These are phyloP conservation scores for Globisporangium recalcitrans DNA, from an alignment of 352 stramenopile genomes.

Conservation along the genomic window DNA sequence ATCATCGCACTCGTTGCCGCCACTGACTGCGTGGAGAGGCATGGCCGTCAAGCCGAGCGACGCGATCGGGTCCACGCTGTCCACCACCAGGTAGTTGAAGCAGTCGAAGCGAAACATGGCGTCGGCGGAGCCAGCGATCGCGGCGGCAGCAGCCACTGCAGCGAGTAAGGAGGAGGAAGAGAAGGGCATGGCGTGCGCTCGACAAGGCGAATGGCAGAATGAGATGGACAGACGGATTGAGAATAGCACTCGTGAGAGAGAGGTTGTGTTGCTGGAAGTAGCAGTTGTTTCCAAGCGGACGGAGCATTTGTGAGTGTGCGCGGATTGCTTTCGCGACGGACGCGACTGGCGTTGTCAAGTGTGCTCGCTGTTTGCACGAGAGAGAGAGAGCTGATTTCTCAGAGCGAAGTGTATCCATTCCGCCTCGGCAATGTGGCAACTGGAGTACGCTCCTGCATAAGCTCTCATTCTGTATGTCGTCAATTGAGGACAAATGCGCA, in stretches of 20 bases:
- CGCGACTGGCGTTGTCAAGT: not conserved
- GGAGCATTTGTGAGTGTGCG: not conserved
- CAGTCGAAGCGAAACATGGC: constrained; percentile 49
- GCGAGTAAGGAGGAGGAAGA: not conserved
- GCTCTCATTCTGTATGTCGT: not conserved
- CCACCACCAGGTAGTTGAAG: constrained; percentile 51
- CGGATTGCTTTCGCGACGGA: constrained; percentile 1
- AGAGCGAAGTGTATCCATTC: constrained; percentile 8
- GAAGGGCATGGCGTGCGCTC: constrained; percentile 1
- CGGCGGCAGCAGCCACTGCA: not conserved
- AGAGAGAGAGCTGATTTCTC: not conserved
- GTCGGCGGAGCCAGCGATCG: not conserved
- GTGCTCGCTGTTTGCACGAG: not conserved
- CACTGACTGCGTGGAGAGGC: constrained; percentile 40
- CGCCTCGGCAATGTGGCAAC: not conserved
- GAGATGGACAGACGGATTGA: not conserved
- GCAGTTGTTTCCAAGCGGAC: not conserved
- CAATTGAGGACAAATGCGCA: not conserved
- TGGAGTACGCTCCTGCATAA: not conserved
- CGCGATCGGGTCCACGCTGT: constrained; percentile 45
- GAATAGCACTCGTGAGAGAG: too few species aligned
- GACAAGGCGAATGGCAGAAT: constrained; percentile 1
- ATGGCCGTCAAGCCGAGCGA: constrained; percentile 18
- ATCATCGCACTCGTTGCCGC: constrained; percentile 15
- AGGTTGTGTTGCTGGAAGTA: not conserved